Evolutionary conservation across 305 asterid species (phyloP).

Genomic region (Solanum hybrid): DNA sequence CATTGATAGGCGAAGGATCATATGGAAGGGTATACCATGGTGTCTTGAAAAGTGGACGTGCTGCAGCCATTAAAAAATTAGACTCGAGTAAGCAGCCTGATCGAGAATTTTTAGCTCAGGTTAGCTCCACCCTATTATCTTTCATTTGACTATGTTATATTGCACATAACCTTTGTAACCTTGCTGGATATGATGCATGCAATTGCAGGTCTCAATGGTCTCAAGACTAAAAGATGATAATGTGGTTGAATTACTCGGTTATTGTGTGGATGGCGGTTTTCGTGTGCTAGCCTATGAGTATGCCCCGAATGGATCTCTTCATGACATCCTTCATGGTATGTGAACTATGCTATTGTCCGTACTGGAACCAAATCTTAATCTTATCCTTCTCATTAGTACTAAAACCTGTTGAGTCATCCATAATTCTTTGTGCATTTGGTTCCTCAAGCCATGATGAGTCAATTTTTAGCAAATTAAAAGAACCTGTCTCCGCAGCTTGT

Average conservation of each 20-base stretch:
- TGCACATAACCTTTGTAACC: background rate
- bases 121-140: background rate
- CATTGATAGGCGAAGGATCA: conserved; percentile 39
- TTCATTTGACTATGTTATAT: background rate
- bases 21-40: conserved; percentile 42
- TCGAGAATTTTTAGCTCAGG: conserved; percentile 38
- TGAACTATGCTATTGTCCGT: background rate
- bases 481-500: background rate
- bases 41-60: conserved; percentile 18
- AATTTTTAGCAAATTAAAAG: background rate
- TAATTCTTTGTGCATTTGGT: background rate
- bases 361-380: background rate
- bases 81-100: conserved; percentile 37
- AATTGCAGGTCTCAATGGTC: conserved; percentile 67
- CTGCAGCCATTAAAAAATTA: conserved; percentile 44
- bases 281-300: conserved; percentile 69
- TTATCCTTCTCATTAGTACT: background rate
- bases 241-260: conserved; percentile 63
- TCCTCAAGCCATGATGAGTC: background rate
- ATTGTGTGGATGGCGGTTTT: conserved; percentile 60
- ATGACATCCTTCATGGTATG: conserved; percentile 79
- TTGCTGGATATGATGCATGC: background rate
- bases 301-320: conserved; percentile 70
- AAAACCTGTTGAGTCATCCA: background rate
- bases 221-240: conserved; percentile 69